Base-by-base conservation (phyloP, 2,329 filamentous ascomycete species). In the Ophiocordyceps robertsii region DNA sequence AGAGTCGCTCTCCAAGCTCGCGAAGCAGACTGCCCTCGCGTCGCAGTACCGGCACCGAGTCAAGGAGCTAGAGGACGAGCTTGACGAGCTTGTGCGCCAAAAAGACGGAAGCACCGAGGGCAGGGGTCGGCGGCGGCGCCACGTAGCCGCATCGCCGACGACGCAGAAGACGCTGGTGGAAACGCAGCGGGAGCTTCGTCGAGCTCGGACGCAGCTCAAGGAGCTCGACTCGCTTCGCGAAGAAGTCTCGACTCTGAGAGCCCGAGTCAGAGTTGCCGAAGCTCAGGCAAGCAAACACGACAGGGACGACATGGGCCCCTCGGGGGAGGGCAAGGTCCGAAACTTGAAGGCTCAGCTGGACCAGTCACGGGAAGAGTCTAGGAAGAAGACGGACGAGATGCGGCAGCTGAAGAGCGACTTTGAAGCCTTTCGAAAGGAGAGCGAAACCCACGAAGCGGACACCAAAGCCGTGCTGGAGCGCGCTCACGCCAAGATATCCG, bases 31-130 rank as follows among this genome's bases (percentile, higher is more conserved):
- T 2, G 66, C 70, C 2, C 61, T 79, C 12, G 72, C 72, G 13
- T 59, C 68, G 1, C 70, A 79, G 48, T 80, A 81, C 56, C 70
- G 71, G 47, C 65, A 67, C 27, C 73, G 74, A 42, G 73, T 80
- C 9, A 70, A 75, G 46, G 73, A 80, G 47, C 63, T 82, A 42
- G 73, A 78, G 44, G 59, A 60, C 4, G 58, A 70, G 49, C 60
- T 72, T 14, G 70, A 65, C 44, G 65, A 66, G 2, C 50, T 62
- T 17, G 51, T 60, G 44, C 56, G 49, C 32, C 64, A 60, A 9
- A 58, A 58, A 21, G 61, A 64, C 29, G 58, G 62, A 2, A 57
- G 55, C 16, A 49, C 48, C 12, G 56, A 56, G 32, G 50, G 52
- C 11, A 56, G 56, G 13, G 51, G 47, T n/a, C 57, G 55, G 14